Conservation (phyloP, 208 protist species). For the Vickermania ingenoplastis region DNA sequence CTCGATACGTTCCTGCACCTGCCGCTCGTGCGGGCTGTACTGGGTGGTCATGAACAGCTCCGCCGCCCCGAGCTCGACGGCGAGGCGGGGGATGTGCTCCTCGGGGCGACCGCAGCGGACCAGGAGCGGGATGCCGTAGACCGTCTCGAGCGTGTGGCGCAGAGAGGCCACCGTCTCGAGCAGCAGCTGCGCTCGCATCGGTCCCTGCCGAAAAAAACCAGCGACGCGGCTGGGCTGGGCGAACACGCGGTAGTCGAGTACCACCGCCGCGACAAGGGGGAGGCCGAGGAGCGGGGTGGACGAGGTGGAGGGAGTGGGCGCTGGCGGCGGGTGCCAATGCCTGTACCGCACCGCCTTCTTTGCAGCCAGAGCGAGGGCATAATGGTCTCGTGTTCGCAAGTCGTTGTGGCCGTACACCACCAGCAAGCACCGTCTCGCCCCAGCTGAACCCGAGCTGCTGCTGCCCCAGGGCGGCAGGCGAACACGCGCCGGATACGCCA, state of each 20-base stretch:
- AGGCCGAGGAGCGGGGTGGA: slow-evolving; percentile 12
- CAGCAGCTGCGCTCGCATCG: slow-evolving; percentile 66
- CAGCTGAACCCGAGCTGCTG: not conserved
- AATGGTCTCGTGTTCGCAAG: slow-evolving; percentile 81
- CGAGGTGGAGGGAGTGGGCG: no score
- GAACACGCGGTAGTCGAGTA: slow-evolving; percentile 80
- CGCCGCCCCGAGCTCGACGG: slow-evolving; percentile 54
- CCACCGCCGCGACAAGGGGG: slow-evolving; percentile 58
- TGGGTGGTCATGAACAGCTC: slow-evolving; percentile 83
- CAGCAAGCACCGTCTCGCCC: slow-evolving; percentile 30
- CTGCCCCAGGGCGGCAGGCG: slow-evolving; percentile 9
- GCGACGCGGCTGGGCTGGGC: slow-evolving; percentile 72
- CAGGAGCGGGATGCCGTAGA: slow-evolving; percentile 55
- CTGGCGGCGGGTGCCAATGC: not conserved
- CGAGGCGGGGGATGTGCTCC: slow-evolving; percentile 73
- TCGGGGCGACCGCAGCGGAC: slow-evolving; percentile 73
- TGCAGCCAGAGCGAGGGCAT: slow-evolving; percentile 67
- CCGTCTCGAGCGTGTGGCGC: slow-evolving; percentile 41
- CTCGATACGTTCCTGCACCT: slow-evolving; percentile 55
- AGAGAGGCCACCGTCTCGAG: slow-evolving; percentile 61
- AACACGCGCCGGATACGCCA: slow-evolving; percentile 30
- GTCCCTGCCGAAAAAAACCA: slow-evolving; percentile 78
- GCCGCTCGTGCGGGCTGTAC: slow-evolving; percentile 73
- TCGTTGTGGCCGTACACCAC: slow-evolving; percentile 78
- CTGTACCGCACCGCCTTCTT: slow-evolving; percentile 26